phyloP scores from a whole-genome alignment of 306 rosid species.

The Vigna reflexopilosa region DNA sequence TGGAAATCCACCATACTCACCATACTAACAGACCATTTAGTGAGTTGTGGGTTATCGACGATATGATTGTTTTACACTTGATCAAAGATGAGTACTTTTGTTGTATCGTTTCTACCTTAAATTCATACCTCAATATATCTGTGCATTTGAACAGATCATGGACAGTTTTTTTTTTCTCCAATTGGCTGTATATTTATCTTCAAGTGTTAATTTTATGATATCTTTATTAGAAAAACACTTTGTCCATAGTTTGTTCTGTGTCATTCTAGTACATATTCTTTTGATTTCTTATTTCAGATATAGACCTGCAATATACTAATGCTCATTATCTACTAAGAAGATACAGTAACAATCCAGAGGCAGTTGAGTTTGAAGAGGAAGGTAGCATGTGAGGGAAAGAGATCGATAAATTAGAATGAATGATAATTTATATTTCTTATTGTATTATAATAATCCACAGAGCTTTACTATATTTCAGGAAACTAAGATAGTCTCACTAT shows the following conservation, averaged over 20 bases:
- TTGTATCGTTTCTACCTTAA: constrained; percentile 46
- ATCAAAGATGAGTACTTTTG: constrained; percentile 56
- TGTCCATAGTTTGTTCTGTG: constrained; percentile 6
- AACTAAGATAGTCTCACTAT: constrained; percentile 24
- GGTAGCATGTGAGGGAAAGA: constrained; percentile 1
- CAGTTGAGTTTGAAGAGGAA: constrained; percentile 53
- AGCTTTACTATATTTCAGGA: constrained; percentile 22
- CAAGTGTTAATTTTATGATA: constrained; percentile 56
- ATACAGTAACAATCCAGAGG: background rate
- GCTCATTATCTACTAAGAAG: background rate
- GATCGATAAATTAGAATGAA: constrained; percentile 11
- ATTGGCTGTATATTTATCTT: constrained; percentile 74
- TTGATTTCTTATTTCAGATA: background rate
- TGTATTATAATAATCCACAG: background rate
- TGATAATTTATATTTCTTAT: background rate
- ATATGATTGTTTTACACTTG: constrained; percentile 54
- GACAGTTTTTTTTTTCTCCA: constrained; percentile 47
- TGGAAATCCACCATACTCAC: constrained; percentile 49
- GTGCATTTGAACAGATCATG: constrained; percentile 61
- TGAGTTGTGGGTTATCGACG: constrained; percentile 64
- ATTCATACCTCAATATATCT: constrained; percentile 52
- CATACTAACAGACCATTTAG: constrained; percentile 67
- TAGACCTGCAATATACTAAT: constrained; percentile 16
- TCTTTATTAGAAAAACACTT: constrained; percentile 41
- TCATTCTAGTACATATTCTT: constrained; percentile 22